Percentiles rank a stretch among this genome's conserved stretches.
Evolutionary conservation across 2,329 filamentous ascomycete genomes (phyloP).

Genomic region (Zasmidium cellare): DNA sequence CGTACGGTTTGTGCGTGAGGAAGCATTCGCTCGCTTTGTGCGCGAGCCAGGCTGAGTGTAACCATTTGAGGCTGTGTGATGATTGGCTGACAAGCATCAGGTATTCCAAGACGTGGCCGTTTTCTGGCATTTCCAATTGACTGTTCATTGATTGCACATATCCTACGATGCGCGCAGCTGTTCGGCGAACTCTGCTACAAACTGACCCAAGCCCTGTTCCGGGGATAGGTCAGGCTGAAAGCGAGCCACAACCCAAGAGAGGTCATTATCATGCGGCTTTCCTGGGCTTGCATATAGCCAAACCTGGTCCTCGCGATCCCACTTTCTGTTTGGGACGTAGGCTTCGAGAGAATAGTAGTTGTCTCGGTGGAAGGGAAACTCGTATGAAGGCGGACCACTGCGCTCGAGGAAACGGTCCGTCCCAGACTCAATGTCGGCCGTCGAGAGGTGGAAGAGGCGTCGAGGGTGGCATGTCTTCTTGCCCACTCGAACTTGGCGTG

Average conservation of each 20-base stretch:
- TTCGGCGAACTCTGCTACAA: background rate
- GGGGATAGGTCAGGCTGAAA: slow-evolving; percentile 2
- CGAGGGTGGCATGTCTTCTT: slow-evolving; percentile 16
- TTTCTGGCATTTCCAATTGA: no score
- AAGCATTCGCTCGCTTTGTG: no score
- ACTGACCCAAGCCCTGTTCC: background rate
- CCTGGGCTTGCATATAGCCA: slow-evolving; percentile 51
- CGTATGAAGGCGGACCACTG: slow-evolving; percentile 52
- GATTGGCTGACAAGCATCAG: no score
- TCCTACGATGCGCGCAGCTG: background rate
- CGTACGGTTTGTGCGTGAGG: no score
- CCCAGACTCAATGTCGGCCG: slow-evolving; percentile 46
- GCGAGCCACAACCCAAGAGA: slow-evolving; percentile 32
- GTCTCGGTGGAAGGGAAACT: slow-evolving; percentile 58
- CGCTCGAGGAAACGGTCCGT: slow-evolving; percentile 55
- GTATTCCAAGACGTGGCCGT: no score
- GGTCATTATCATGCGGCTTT: slow-evolving; percentile 40
- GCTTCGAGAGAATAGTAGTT: slow-evolving; percentile 61
- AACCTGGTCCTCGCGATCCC: slow-evolving; percentile 45
- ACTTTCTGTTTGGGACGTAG: slow-evolving; percentile 58
- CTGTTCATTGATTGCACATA: no score
- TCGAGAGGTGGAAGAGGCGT: slow-evolving; percentile 47
- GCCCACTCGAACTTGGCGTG: slow-evolving; percentile 34
- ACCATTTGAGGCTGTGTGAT: no score
- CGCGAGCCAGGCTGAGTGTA: no score